phyloP scores from a whole-genome alignment of 129 eudicot species.

The Tagetes erecta region DNA sequence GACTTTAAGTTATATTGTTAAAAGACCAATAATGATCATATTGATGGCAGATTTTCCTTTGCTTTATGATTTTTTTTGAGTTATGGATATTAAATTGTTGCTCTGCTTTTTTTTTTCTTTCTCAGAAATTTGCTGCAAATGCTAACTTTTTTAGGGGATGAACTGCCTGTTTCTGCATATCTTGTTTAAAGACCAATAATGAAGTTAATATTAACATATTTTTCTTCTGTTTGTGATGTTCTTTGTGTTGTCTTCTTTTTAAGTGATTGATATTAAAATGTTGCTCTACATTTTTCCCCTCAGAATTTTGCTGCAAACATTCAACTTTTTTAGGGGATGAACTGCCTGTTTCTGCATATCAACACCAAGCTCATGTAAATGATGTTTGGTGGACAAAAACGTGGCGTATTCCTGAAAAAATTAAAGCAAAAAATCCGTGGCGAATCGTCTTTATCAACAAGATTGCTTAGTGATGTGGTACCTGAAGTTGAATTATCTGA shows the following conservation, averaged over 20 bases:
- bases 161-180: conserved; percentile 41
- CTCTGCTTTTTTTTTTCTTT: background rate
- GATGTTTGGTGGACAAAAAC: conserved; percentile 78
- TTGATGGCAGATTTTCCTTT: conserved; percentile 34
- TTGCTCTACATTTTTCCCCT: background rate
- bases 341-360: conserved; percentile 42
- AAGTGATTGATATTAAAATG: background rate
- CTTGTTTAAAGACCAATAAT: background rate
- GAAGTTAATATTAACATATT: conserved; percentile 36
- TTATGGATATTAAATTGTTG: background rate
- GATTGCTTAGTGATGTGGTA: conserved; percentile 45
- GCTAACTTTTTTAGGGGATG: conserved; percentile 56
- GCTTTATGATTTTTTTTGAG: background rate
- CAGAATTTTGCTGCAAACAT: conserved; percentile 43
- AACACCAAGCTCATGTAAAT: conserved; percentile 39
- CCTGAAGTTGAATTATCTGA: conserved; percentile 89
- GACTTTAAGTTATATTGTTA: too few relatives aligned
- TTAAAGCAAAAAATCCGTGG: conserved; percentile 62
- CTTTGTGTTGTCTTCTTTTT: background rate
- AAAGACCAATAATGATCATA: background rate
- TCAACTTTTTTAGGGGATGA: conserved; percentile 61
- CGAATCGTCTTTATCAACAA: conserved; percentile 49
- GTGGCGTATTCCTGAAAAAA: conserved; percentile 48
- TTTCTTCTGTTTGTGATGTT: background rate
- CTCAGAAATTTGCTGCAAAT: conserved; percentile 42